Evolutionary conservation across 2,329 filamentous ascomycete species (phyloP).

Genomic region (Ophiobolus disseminans): DNA sequence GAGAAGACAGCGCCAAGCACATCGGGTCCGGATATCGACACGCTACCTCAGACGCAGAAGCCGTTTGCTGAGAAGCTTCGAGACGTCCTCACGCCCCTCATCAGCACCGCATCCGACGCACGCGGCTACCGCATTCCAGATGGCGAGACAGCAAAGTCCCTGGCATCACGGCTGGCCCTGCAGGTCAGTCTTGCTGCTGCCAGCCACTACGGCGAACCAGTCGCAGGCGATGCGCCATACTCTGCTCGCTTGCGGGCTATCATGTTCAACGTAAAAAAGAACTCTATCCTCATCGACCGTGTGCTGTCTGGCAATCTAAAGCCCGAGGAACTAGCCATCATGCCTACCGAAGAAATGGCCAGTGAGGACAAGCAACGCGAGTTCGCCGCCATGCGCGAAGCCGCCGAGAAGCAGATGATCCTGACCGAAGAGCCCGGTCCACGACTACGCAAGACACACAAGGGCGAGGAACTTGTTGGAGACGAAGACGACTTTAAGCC

Average conservation of each 20-base stretch:
- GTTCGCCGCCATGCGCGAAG: constrained; percentile 77
- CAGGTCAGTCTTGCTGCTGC: constrained; percentile 77
- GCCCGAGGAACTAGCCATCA: constrained; percentile 79
- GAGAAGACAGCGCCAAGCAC: constrained; percentile 21
- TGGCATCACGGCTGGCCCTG: constrained; percentile 75
- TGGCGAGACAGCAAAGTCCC: constrained; percentile 67
- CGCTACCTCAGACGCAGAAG: constrained; percentile 69
- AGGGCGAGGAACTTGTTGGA: constrained; percentile 90
- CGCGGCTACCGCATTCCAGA: constrained; percentile 68
- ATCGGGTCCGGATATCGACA: constrained; percentile 26
- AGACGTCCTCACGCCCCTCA: constrained; percentile 71
- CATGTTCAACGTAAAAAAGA: constrained; percentile 87
- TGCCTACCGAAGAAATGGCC: constrained; percentile 90
- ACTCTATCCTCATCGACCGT: constrained; percentile 76
- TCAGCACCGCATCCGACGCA: constrained; percentile 71
- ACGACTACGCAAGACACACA: constrained; percentile 87
- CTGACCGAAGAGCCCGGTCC: constrained; percentile 75
- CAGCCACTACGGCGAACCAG: constrained; percentile 61
- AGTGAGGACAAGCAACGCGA: constrained; percentile 86
- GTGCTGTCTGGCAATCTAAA: constrained; percentile 76
- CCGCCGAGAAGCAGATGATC: constrained; percentile 83
- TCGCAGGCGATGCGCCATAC: constrained; percentile 56
- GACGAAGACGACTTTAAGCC: constrained; percentile 61
- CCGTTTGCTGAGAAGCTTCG: constrained; percentile 73
- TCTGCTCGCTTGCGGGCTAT: constrained; percentile 75